phyloP scores from a whole-genome alignment of 176 grass and related monocot species.

The Miscanthus lutarioriparius region DNA sequence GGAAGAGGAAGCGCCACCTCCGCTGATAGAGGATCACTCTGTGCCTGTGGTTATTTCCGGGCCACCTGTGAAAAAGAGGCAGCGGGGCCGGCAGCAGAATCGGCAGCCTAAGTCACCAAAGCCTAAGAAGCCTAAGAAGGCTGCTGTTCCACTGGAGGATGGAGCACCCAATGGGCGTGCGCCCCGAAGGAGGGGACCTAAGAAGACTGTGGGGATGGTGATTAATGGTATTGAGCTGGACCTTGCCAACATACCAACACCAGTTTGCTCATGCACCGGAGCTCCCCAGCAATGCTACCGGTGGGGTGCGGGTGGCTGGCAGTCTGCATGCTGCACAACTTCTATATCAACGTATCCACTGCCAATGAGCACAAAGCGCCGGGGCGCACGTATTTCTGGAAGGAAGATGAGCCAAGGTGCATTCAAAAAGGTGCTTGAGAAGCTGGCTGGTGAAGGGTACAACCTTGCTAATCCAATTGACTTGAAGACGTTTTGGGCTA shows the following conservation, averaged over 20 bases:
- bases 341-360: constrained; percentile 72
- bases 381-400: constrained; percentile 70
- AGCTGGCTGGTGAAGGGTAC: constrained; percentile 77
- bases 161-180: constrained; percentile 39
- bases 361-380: constrained; percentile 73
- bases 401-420: constrained; percentile 93
- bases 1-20: constrained; percentile 31
- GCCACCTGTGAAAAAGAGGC: constrained; percentile 59
- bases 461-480: constrained; percentile 87
- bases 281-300: constrained; percentile 69
- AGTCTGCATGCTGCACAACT: constrained; percentile 90
- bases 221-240: constrained; percentile 90
- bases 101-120: constrained; percentile 49
- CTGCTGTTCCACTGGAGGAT: constrained; percentile 27
- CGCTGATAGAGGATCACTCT: constrained; percentile 42
- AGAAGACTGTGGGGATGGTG: constrained; percentile 56
- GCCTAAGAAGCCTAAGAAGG: constrained; percentile 84
- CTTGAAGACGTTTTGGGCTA: constrained; percentile 82
- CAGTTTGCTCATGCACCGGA: constrained; percentile 83
- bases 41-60: constrained; percentile 21
- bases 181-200: constrained; percentile 40
- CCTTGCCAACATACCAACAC: constrained; percentile 68
- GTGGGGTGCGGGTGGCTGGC: constrained; percentile 88
- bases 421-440: constrained; percentile 94
- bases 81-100: not conserved